These are phyloP conservation scores for Asterophora parasitica DNA, from an alignment of 768 basidiomycete genomes.

Conservation along the genomic window DNA sequence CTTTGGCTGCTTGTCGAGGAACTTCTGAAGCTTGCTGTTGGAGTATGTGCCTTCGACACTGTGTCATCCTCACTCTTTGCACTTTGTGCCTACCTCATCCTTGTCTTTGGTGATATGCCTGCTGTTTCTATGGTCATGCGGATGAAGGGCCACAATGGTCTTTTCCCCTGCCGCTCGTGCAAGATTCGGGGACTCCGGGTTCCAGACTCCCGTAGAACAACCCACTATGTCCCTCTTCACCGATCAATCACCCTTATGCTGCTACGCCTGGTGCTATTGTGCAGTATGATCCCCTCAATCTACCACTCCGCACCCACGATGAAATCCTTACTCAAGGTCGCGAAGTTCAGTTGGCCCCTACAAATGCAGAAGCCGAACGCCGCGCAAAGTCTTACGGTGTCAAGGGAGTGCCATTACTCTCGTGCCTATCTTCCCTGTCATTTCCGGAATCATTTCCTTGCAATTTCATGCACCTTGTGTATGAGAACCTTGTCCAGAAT, in stretches of 20 bases:
- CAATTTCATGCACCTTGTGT: slow-evolving; percentile 45
- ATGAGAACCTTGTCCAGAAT: slow-evolving; percentile 34
- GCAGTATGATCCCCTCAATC: slow-evolving; percentile 17
- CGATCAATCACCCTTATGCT: slow-evolving; percentile 1
- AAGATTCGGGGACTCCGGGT: slow-evolving; percentile 22
- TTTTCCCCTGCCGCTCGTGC: slow-evolving; percentile 29
- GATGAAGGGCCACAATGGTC: slow-evolving; percentile 37
- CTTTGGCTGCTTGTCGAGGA: slow-evolving; percentile 32
- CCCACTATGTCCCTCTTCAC: slow-evolving; percentile 21
- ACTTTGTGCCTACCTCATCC: slow-evolving; percentile 17
- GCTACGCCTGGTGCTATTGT: neutral
- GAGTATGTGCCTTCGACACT: slow-evolving; percentile 29
- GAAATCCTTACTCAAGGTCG: slow-evolving; percentile 14
- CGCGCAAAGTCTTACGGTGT: slow-evolving; percentile 26
- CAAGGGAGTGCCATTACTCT: slow-evolving; percentile 31
- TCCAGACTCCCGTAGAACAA: slow-evolving; percentile 5
- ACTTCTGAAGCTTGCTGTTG: slow-evolving; percentile 23
- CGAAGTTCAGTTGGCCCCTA: slow-evolving; percentile 16
- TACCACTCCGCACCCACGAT: slow-evolving; percentile 15
- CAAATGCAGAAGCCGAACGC: slow-evolving; percentile 13
- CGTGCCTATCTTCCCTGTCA: slow-evolving; percentile 24
- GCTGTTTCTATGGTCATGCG: slow-evolving; percentile 19
- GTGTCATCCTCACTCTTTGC: slow-evolving; percentile 9
- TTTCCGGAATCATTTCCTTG: slow-evolving; percentile 36
- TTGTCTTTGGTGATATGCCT: slow-evolving; percentile 22